A percentile compares a stretch with the other conserved stretches of the same genome.
Evolutionary conservation across 192 early-diverging fungal species (phyloP).

Genomic region (Coemansia asiatica): DNA sequence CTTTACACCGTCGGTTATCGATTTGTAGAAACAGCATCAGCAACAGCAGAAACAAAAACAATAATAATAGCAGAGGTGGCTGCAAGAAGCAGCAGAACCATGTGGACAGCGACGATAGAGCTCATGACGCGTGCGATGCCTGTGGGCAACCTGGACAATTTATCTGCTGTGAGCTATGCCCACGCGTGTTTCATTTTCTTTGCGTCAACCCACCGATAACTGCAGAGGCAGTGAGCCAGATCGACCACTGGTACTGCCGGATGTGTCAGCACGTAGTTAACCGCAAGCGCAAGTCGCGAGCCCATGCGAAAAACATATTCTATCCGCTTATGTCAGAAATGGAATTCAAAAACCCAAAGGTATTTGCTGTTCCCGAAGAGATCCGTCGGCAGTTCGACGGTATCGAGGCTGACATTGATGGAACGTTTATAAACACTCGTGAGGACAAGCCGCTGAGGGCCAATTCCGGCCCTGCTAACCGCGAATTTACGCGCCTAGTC

Average conservation of each 20-base stretch:
- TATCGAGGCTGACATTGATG: conserved; percentile 41
- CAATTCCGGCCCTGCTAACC: conserved; percentile 22
- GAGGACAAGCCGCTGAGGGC: conserved; percentile 33
- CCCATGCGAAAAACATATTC: conserved; percentile 45
- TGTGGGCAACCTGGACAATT: conserved; percentile 50
- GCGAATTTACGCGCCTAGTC: conserved; percentile 42
- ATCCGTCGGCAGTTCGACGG: conserved; percentile 53
- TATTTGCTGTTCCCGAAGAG: conserved; percentile 49
- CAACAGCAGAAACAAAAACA: conserved; percentile 6
- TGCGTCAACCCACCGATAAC: conserved; percentile 52
- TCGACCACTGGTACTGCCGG: conserved; percentile 53
- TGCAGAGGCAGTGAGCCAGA: conserved; percentile 25
- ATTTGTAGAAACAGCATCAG: not conserved
- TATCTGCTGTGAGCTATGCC: conserved; percentile 52
- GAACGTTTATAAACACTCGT: conserved; percentile 39
- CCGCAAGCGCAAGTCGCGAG: conserved; percentile 42
- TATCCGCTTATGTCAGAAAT: conserved; percentile 41
- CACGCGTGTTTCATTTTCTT: conserved; percentile 50
- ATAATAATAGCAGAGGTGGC: conserved; percentile 4
- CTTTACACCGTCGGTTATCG: not conserved
- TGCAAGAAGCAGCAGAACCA: conserved; percentile 1
- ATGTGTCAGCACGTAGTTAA: conserved; percentile 29
- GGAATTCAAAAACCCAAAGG: conserved; percentile 39
- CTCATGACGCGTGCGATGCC: conserved; percentile 48
- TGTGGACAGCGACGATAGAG: not conserved